Base-by-base conservation (phyloP, 2,329 filamentous ascomycete genomes). In the Davidsoniella eucalypti region DNA sequence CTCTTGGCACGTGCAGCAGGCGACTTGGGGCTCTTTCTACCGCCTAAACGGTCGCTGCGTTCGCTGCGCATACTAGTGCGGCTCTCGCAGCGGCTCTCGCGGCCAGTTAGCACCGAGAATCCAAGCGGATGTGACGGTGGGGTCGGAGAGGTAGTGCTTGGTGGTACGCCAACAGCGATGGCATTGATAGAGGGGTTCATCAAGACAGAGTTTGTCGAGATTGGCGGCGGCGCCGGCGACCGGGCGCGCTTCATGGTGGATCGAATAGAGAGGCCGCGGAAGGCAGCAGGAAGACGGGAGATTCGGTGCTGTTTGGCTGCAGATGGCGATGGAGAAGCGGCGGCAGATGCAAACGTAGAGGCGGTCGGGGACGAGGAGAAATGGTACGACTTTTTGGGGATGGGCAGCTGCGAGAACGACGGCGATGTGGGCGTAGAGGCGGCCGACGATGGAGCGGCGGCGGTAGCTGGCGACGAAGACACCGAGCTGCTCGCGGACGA, bases 161-260 rank as follows among this genome's bases (percentile, higher is more conserved):
- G 50, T 57, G 14, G 55, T 5, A 52, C 21, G 48, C 55, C 29
- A 48, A 55, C 50, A 52, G 56, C 39, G 51, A 54, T 33, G 45
- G 56, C 41, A 50, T 49, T 47, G 25, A 53, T 53, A 10, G 51
- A 53, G 33, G 51, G 51, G 25, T 53, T 53, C 38, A 16, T 44
- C 16, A 56, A 54, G 21, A 61, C 57, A 37, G 54, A 49, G 52
- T 62, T 55, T 26, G 51, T 53, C 9, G 51, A 53, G 40, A 53
- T 53, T 8, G 51, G 51, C 47, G 60, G 60, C 38, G 66, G 64
- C 25, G 54, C 51, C 7, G 64, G 64, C 16, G 71, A 71, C 47
- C 66, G 65, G 52, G 68, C 67, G 58, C 71, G 68, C 61, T 73
- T 73, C 49, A 66, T 62, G 21, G 68, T 64, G 49, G 64, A 61